Evolutionary conservation across 2,329 filamentous ascomycete genomes (phyloP), one percentile per base, ranked within the genome.

Genomic region (Sporothrix mexicana): DNA sequence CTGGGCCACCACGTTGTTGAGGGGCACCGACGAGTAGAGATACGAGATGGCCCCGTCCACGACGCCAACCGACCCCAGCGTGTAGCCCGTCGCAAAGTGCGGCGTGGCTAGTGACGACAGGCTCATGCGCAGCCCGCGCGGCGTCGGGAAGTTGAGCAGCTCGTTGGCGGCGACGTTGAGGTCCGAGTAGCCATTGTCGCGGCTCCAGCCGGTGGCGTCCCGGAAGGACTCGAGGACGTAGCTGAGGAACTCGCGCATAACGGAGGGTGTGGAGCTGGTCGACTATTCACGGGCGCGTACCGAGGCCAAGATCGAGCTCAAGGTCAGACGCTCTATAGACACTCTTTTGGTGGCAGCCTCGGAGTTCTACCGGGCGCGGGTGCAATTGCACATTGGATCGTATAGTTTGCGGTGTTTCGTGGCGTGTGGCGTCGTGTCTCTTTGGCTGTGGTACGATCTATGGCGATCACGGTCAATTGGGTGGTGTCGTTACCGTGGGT

Each of bases 31-130:
- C 67, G 94, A 97, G 84, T 97, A 98, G 71, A 99, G 89, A 83
- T 98, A 99, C 15, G 95, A 97, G 73, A 99, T 88, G n/a, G 94
- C 97, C 80, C 96, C 96, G 83, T 98, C 95, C 69, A 99, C 95
- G 49, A 97, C 87, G 74, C 95, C 96, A 17, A 97, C 88, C 57
- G 92, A 97, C 74, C 94, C 94, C 61, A 99, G 88, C 57, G 93
- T 92, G 82, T 99, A 99, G 51, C 94, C 95, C 17, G 95, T 97
- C 30, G 95, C 95, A 78, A 98, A 98, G 81, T 97, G 94, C 9
- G 94, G 92, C 20, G 95, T 95, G 8, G 95, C 93, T 43, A 99
- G 91, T 8, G 96, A 97, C 8, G 95, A 97, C 73, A 98, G 88
- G 73, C 94, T 93, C 70, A 99, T 85, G 74, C 93, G 92, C 66